Evolutionary conservation across 78 protist species (phyloP).

Genomic region (Dictyostelium intermedium): DNA sequence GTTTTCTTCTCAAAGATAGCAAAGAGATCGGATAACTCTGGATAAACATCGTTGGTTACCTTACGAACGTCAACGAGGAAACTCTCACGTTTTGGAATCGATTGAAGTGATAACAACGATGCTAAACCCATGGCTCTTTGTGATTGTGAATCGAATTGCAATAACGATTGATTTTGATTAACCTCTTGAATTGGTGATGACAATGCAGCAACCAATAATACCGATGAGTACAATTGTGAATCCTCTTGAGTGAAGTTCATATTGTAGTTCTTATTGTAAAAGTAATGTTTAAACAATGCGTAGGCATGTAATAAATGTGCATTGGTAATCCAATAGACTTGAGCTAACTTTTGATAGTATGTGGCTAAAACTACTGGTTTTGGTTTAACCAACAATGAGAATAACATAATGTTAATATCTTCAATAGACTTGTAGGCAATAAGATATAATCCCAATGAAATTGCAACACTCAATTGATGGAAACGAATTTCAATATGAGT

Average conservation of each 20-base stretch:
- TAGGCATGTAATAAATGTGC: constrained; percentile 86
- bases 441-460: constrained; percentile 90
- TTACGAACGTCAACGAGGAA: constrained; percentile 26
- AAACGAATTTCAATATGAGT: constrained; percentile 89
- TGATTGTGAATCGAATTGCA: constrained; percentile 42
- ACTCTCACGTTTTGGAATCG: constrained; percentile 57
- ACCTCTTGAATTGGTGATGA: constrained; percentile 60
- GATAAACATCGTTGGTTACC: constrained; percentile 29
- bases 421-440: constrained; percentile 90
- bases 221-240: neutral
- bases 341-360: constrained; percentile 86
- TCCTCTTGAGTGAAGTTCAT: constrained; percentile 17
- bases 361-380: constrained; percentile 77
- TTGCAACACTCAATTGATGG: constrained; percentile 89
- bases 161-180: neutral
- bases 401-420: constrained; percentile 85
- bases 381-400: constrained; percentile 62
- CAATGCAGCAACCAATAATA: constrained; percentile 51
- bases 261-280: constrained; percentile 63
- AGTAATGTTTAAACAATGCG: constrained; percentile 51
- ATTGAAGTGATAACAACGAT: constrained; percentile 24
- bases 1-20: constrained; percentile 59
- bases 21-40: constrained; percentile 72
- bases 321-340: constrained; percentile 89
- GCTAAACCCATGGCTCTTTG: constrained; percentile 55